phyloP scores from a whole-genome alignment of 2,329 filamentous ascomycete species.

The Aspergillus piperis region DNA sequence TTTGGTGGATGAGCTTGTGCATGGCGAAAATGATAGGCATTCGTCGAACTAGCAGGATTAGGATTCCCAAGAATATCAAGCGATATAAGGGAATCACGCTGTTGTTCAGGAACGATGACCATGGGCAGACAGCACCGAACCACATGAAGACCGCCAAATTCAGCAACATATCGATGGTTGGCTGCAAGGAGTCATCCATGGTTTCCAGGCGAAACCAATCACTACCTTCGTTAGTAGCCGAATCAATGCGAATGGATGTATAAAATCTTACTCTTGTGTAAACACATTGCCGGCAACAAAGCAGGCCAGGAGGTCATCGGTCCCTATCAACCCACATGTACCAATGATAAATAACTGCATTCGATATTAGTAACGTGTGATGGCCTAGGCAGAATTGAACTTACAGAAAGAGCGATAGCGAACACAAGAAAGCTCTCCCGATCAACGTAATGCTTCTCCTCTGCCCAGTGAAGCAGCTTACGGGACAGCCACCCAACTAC shows the following conservation, averaged over 20 bases:
- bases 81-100: constrained; percentile 71
- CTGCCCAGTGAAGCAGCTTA: constrained; percentile 79
- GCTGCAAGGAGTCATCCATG: constrained; percentile 86
- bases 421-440: constrained; percentile 86
- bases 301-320: constrained; percentile 86
- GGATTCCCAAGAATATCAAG: constrained; percentile 70
- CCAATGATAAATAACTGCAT: constrained; percentile 74
- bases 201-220: constrained; percentile 93
- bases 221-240: constrained; percentile 34
- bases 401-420: constrained; percentile 74
- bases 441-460: constrained; percentile 78
- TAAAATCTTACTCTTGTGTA: constrained; percentile 70
- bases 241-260: not conserved
- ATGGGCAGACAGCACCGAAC: constrained; percentile 85
- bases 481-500: constrained; percentile 79
- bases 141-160: constrained; percentile 88
- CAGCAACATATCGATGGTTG: constrained; percentile 90
- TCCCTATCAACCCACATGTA: constrained; percentile 83
- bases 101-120: constrained; percentile 69
- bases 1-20: constrained; percentile 76
- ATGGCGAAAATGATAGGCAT: constrained; percentile 74
- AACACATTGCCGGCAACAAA: constrained; percentile 91
- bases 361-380: constrained; percentile 14
- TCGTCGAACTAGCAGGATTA: constrained; percentile 75
- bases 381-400: constrained; percentile 25